Evolutionary conservation across 371 early-diverging fungal species (phyloP).

Genomic region (Rhizopus sp.): DNA sequence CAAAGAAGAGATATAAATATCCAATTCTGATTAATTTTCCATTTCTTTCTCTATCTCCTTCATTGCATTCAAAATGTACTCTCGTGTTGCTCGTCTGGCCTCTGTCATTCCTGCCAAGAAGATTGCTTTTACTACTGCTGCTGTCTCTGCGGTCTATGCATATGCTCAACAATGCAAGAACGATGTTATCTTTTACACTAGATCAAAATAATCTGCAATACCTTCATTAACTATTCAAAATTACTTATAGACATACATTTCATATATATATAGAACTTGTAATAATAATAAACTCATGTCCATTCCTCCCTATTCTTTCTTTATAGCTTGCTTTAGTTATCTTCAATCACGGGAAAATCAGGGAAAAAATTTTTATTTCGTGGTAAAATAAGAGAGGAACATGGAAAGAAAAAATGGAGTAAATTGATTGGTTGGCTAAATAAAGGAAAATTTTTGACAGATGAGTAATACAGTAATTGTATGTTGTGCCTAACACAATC

Average conservation of each 20-base stretch:
- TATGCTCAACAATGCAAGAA: constrained; percentile 53
- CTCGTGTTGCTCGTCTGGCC: constrained; percentile 30
- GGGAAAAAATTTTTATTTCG: no score
- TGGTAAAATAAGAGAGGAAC: no score
- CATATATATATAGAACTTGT: neutral
- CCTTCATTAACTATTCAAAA: neutral
- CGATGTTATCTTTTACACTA: constrained; percentile 44
- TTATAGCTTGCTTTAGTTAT: neutral
- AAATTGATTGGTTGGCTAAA: no score
- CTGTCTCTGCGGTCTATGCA: constrained; percentile 25
- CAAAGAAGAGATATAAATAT: no score
- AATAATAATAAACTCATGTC: neutral
- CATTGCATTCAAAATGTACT: constrained; percentile 5
- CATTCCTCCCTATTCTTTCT: neutral
- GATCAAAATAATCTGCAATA: constrained; percentile 25
- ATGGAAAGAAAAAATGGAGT: no score
- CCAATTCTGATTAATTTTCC: neutral
- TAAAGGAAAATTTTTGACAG: no score
- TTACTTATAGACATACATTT: no score
- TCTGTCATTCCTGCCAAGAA: constrained; percentile 25
- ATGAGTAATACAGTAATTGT: no score
- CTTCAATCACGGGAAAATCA: no score
- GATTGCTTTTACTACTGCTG: constrained; percentile 16
- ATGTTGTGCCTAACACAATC: no score
- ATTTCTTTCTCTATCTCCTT: constrained; percentile 4